Evolutionary conservation across 257 asterid species (phyloP), one percentile per base, ranked within the genome.

Genomic region (Linaria vulgaris): DNA sequence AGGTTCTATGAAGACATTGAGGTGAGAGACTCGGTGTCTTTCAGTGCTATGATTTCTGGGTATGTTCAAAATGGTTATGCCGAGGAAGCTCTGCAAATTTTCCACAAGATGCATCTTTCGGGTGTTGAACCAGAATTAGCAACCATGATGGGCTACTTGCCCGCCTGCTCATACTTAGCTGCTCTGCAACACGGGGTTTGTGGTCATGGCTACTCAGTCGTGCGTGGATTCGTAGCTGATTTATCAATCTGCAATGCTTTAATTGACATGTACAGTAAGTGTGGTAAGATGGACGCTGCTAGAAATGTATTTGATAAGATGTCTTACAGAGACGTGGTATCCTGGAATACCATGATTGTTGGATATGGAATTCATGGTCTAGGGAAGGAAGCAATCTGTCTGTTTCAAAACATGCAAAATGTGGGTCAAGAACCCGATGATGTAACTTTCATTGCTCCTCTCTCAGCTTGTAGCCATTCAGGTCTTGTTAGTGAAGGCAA

Each of bases 391-490:
- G 98, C 98, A 15, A 60, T 86, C 69, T 47, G 71, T 0, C 49
- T 86, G 43, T 86, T 91, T 57, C 63, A 83, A 3, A 73, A 75
- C 45, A 88, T 88, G 95, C 84, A 64, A 67, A 64, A 14, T 30
- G 67, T 15, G 6, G 82, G 86, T 25, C 72, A 64, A 69, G 67
- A 70, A 69, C 88, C 96, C 0, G 95, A 88, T 66, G 90, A 74
- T 14, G 72, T 88, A 17, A 88, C 96, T 55, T 88, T 88, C 63
- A 71, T 86, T 5, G 88, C 86, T n/a, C 83, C 88, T 71, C 75
- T 91, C 21, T 82, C 87, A 14, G 87, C 98, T 68, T 91, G 96
- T 78, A 88, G 95, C 76, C 98, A 91, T 69, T 88, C 96, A 9
- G 96, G 95, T 12, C 92, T 91, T 47, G 88, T 91, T 19, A 48